Base-by-base conservation (phyloP, 2,329 filamentous ascomycete species). In the Microcera coccophila region DNA sequence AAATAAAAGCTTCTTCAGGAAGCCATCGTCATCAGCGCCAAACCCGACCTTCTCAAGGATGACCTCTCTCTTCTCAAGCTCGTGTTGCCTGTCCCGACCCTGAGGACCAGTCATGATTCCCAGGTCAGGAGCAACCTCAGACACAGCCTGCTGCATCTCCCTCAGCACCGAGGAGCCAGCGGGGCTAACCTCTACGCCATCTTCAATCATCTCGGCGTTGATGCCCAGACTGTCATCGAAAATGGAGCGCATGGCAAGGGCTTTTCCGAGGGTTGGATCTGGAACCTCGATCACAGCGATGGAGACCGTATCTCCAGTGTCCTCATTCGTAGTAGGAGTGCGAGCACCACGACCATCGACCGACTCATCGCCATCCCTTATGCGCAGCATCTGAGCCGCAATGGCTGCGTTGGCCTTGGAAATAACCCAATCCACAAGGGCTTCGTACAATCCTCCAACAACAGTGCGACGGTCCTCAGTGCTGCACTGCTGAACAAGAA, bases 121-220 rank as follows among this genome's bases (percentile, higher is more conserved):
- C 32, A 95, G 73, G 54, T 96, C 88, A 2, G 84, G 82, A 38
- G 83, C 88, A 29, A 83, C 85, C 37, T 87, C 84, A 1, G 81
- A 69, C 4, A 96, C 79, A 2, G 90, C 89, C 44, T 83, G 82
- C 58, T 87, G 81, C 85, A 95, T 94, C 62, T 96, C 90, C 28
- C 86, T 83, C 12, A 91, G 63, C 9, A 97, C 85, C 0, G 91
- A 94, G 44, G 84, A 85, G n/a, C 87, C 86, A 2, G 82, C 82
- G 0, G 84, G 57, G 1, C 77, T 69, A 2, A 94, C 77, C n/a
- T 87, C 78, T 1, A 98, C 79, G 9, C 93, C 93, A 54, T 98
- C 93, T 49, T 91, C 85, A 59, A 91, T 95, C 90, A 98, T 97
- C 70, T 98, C 93, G 0, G 85, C 78, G 56, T 97, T 97, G 69